phyloP scores from a whole-genome alignment of 331 rosid species.

The Acacia pycnantha region DNA sequence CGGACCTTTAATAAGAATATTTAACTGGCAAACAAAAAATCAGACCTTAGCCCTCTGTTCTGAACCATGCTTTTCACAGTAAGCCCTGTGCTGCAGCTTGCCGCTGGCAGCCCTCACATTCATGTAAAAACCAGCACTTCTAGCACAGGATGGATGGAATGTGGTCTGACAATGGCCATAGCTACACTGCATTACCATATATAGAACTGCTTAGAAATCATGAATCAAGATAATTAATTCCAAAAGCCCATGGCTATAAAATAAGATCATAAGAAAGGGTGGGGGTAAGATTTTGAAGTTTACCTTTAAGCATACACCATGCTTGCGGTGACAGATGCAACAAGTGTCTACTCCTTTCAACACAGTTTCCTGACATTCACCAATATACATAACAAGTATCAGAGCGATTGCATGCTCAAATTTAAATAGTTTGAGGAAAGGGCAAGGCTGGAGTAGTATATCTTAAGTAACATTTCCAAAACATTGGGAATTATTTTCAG shows the following conservation, averaged over 20 bases:
- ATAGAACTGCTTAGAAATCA: slow-evolving; percentile 19
- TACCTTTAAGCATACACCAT: slow-evolving; percentile 92
- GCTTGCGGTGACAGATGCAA: slow-evolving; percentile 66
- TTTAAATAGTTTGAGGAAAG: neutral
- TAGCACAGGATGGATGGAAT: slow-evolving; percentile 91
- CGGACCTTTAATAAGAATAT: slow-evolving; percentile 4
- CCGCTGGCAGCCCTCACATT: slow-evolving; percentile 64
- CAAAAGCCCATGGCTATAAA: slow-evolving; percentile 7
- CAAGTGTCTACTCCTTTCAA: slow-evolving; percentile 65
- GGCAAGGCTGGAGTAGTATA: slow-evolving; percentile 11
- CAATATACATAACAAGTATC: slow-evolving; percentile 2
- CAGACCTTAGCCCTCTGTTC: slow-evolving; percentile 93
- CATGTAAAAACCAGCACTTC: slow-evolving; percentile 83
- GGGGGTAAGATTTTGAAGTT: neutral
- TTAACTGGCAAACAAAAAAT: neutral
- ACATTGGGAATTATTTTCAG: neutral
- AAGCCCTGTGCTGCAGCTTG: slow-evolving; percentile 89
- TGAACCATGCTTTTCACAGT: slow-evolving; percentile 87
- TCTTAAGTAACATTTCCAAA: neutral
- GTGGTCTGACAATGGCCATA: slow-evolving; percentile 86
- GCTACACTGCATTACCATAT: slow-evolving; percentile 72
- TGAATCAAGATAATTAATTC: neutral
- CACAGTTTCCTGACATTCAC: slow-evolving; percentile 60
- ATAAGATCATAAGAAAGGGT: neutral
- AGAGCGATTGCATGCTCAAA: slow-evolving; percentile 4